Conservation (phyloP, 768 basidiomycete genomes). For the Termitomyces eurrhizus region DNA sequence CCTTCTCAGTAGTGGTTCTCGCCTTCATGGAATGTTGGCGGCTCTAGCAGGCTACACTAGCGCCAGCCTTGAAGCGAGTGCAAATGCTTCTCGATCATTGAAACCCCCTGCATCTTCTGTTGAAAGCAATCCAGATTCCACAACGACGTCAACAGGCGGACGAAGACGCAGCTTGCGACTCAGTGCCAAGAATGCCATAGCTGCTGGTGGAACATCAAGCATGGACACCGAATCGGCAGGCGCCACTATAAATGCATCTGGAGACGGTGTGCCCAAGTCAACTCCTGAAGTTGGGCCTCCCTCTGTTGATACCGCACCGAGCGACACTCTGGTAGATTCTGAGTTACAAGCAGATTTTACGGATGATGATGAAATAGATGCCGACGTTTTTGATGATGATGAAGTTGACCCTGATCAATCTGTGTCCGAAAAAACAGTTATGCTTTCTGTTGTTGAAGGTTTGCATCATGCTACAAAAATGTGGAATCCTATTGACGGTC, state of each 20-base stretch:
- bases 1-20: constrained; percentile 53
- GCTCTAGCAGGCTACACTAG: constrained; percentile 73
- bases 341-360: constrained; percentile 73
- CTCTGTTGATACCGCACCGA: constrained; percentile 38
- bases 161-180: constrained; percentile 83
- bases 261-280: constrained; percentile 6
- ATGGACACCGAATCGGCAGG: constrained; percentile 15
- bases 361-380: constrained; percentile 85
- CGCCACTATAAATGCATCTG: constrained; percentile 10
- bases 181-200: constrained; percentile 56
- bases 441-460: constrained; percentile 80
- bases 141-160: constrained; percentile 37
- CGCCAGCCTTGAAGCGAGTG: constrained; percentile 36
- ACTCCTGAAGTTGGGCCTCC: constrained; percentile 21
- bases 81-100: constrained; percentile 24
- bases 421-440: constrained; percentile 80
- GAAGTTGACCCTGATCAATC: constrained; percentile 63
- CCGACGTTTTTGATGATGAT: constrained; percentile 88
- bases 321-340: constrained; percentile 60
- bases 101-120: constrained; percentile 29
- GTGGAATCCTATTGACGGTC: not conserved
- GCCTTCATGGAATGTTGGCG: constrained; percentile 88
- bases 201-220: constrained; percentile 10
- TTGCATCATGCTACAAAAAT: constrained; percentile 10
- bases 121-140: constrained; percentile 16